Evolutionary conservation across 148 eudicot species (phyloP), one percentile per base, ranked within the genome.

Genomic region (Cornus controversa): DNA sequence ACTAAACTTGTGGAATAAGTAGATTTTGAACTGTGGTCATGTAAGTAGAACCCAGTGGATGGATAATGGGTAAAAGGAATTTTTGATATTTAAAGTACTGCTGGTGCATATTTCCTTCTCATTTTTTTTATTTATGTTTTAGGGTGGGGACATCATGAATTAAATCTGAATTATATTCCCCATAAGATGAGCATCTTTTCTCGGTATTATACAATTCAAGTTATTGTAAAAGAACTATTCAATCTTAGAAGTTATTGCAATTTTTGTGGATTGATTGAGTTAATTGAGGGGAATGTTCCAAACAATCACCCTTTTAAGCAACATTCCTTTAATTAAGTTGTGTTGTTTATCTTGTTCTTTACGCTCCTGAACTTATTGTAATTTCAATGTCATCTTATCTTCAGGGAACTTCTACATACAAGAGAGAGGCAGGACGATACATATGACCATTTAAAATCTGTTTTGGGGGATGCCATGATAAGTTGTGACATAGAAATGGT

Each of bases 391-490:
- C 28, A 5, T 70, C 18, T 45, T 15, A 22, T 76, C 42, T 24
- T 42, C 79, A 95, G 98, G 89, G 96, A 95, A 83, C 91, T 91
- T 67, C 79, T 95, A 65, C 96, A 91, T 69, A 91, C 98, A 28
- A 84, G 71, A 72, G 82, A 77, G 76, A 80, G 91, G 68, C 81
- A 81, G 74, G 87, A 89, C 6, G 91, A 86, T 63, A 75, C 81
- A 47, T 37, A 47, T 24, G 73, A 82, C 77, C 78, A 83, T 69
- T 37, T 89, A 40, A 82, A 47, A 66, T 80, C 70, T 8, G 88
- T 79, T 65, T 58, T 89, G 45, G 86, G 87, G 67, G 91, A 86
- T 37, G 75, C 87, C 34, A 78, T 81, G 78, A 77, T 86, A 47
- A 86, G 86, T 84, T 89, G 85, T 24, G 88, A 84, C 8, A 84